A percentile compares a stretch with the other conserved stretches of the same genome.
These are phyloP conservation scores for Pyrenophora teres DNA, from an alignment of 2,329 filamentous ascomycete species.

Conservation along the genomic window DNA sequence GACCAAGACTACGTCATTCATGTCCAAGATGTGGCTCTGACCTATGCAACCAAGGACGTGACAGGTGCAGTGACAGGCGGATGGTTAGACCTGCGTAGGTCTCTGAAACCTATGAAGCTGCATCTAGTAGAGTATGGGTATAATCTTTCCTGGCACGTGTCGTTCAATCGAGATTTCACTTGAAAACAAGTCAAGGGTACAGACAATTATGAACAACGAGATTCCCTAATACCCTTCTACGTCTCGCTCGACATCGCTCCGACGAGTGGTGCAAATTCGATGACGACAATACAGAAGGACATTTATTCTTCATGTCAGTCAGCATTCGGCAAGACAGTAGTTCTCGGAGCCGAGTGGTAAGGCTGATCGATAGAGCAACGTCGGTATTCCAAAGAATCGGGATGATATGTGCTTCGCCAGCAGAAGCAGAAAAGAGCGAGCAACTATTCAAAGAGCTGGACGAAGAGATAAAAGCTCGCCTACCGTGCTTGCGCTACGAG, in stretches of 20 bases:
- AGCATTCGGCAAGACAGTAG: background rate
- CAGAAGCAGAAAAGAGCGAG: background rate
- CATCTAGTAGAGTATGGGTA: background rate
- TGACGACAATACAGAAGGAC: background rate
- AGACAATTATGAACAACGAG: background rate
- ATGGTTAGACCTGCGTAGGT: constrained; percentile 11
- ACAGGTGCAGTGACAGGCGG: constrained; percentile 11
- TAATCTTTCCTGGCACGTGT: background rate
- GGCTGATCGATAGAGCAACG: background rate
- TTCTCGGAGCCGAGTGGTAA: background rate
- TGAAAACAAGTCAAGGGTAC: background rate
- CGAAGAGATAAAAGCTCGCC: constrained; percentile 8
- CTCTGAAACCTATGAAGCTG: constrained; percentile 2
- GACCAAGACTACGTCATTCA: background rate
- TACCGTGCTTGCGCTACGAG: constrained; percentile 19
- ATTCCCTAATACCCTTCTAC: background rate
- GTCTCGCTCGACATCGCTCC: background rate
- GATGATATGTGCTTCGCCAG: background rate
- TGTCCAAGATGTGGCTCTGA: constrained; percentile 10
- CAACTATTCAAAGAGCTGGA: constrained; percentile 6
- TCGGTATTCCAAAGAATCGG: constrained; percentile 4
- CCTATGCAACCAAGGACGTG: constrained; percentile 8
- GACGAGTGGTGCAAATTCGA: background rate
- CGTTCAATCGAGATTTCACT: background rate
- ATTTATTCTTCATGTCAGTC: constrained; percentile 2